Conservation (phyloP, 495 filamentous ascomycete species). For the Xylaria grammica region DNA sequence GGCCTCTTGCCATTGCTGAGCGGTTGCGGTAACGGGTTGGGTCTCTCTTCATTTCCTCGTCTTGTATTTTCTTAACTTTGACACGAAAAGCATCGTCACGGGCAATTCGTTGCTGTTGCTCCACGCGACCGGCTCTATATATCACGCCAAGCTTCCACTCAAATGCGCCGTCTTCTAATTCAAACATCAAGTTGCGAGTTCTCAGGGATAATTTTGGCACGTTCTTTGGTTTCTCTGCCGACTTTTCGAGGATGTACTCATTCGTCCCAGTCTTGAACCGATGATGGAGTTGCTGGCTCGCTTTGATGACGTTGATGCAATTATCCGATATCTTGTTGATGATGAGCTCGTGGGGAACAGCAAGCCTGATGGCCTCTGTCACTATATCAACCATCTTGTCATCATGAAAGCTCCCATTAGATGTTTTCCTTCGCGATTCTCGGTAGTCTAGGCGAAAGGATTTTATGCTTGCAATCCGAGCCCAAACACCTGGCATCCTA, state of each 20-base stretch:
- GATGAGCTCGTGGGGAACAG: constrained; percentile 92
- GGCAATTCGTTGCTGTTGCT: constrained; percentile 86
- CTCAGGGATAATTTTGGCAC: constrained; percentile 84
- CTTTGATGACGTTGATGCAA: constrained; percentile 83
- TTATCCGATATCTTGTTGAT: constrained; percentile 93
- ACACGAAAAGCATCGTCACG: constrained; percentile 87
- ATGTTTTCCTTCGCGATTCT: constrained; percentile 70
- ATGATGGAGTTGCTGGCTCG: constrained; percentile 86
- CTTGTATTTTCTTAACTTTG: constrained; percentile 82
- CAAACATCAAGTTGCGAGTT: constrained; percentile 80
- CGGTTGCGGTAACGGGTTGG: constrained; percentile 50
- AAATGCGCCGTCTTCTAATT: constrained; percentile 94
- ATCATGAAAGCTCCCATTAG: constrained; percentile 61
- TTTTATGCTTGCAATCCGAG: constrained; percentile 81
- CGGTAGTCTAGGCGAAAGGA: constrained; percentile 78
- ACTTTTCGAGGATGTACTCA: constrained; percentile 83
- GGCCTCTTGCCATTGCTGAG: constrained; percentile 53
- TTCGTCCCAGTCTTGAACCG: constrained; percentile 84
- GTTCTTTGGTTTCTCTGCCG: constrained; percentile 80
- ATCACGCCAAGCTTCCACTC: constrained; percentile 96
- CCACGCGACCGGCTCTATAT: constrained; percentile 83
- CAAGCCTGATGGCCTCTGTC: constrained; percentile 83
- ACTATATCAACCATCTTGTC: constrained; percentile 86
- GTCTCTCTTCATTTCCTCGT: constrained; percentile 64
- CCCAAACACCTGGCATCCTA: constrained; percentile 80